These are phyloP conservation scores for Phytopythium oedochilum DNA, from an alignment of 352 stramenopile species.

Conservation along the genomic window DNA sequence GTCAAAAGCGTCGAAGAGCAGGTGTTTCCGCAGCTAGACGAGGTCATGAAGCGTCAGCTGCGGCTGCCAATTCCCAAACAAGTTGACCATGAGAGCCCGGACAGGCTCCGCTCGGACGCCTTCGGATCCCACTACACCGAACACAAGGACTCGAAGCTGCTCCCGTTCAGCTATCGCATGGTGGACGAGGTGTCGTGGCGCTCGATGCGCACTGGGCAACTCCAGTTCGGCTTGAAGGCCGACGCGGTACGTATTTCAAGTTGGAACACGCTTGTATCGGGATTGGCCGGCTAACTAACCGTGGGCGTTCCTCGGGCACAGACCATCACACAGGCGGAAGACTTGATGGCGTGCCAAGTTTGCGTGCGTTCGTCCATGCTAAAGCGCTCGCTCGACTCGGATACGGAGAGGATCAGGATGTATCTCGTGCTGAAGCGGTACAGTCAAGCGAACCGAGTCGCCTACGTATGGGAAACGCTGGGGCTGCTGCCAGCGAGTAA, in stretches of 20 bases:
- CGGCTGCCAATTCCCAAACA: not conserved
- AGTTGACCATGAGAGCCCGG: not conserved
- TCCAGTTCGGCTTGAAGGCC: not conserved
- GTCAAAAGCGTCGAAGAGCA: not conserved
- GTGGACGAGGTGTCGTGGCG: constrained; percentile 1
- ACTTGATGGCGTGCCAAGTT: not conserved
- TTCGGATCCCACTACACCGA: not conserved
- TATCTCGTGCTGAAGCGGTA: constrained; percentile 24
- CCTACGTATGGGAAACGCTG: constrained; percentile 14
- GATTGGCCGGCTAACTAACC: too few relatives aligned
- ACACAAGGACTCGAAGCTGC: not conserved
- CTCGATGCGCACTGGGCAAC: not conserved
- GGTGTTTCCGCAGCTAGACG: not conserved
- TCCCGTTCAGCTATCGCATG: not conserved
- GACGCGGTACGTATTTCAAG: not conserved
- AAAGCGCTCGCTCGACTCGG: not conserved
- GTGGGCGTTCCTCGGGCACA: too few relatives aligned
- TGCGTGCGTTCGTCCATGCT: not conserved
- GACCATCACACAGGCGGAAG: not conserved
- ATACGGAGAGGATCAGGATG: not conserved
- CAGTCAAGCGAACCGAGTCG: constrained; percentile 2
- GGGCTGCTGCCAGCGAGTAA: not conserved
- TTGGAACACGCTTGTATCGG: too few relatives aligned
- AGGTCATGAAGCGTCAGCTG: not conserved
- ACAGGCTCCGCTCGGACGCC: not conserved